phyloP scores from a whole-genome alignment of 257 asterid genomes.

The Solanum chmielewskii region DNA sequence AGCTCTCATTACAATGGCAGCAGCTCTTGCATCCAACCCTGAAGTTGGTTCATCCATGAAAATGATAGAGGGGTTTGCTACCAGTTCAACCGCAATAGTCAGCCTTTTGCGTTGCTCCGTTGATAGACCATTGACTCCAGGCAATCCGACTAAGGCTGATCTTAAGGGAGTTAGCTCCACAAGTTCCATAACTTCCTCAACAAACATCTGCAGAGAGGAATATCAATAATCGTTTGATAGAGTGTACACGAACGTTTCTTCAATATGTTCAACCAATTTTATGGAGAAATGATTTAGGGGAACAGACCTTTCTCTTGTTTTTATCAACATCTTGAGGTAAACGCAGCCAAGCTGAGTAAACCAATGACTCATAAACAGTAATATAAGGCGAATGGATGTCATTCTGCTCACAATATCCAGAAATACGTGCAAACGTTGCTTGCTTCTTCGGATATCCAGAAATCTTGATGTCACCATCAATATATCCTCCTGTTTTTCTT shows the following conservation, averaged over 20 bases:
- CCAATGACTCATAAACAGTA: conserved; percentile 45
- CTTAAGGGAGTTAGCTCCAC: conserved; percentile 43
- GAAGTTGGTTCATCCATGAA: conserved; percentile 76
- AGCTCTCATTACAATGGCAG: conserved; percentile 61
- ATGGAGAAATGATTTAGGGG: background rate
- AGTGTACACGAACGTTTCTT: background rate
- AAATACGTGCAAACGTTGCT: conserved; percentile 54
- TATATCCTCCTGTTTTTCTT: conserved; percentile 57
- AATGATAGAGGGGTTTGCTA: conserved; percentile 57
- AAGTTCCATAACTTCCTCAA: conserved; percentile 52
- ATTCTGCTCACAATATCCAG: conserved; percentile 66
- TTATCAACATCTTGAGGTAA: conserved; percentile 29
- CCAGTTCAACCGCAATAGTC: conserved; percentile 59
- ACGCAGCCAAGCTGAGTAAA: conserved; percentile 65
- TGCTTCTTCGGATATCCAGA: conserved; percentile 60
- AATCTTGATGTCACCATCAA: conserved; percentile 39
- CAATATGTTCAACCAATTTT: background rate
- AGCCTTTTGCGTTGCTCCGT: conserved; percentile 68
- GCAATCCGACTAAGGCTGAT: conserved; percentile 47
- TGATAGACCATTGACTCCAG: conserved; percentile 54
- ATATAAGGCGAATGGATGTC: conserved; percentile 62
- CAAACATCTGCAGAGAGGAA: conserved; percentile 27
- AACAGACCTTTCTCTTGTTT: conserved; percentile 37
- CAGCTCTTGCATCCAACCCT: conserved; percentile 65
- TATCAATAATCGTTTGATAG: background rate